These are phyloP conservation scores for Coniochaeta sp. DNA, from an alignment of 2,329 filamentous ascomycete genomes.

Conservation along the genomic window DNA sequence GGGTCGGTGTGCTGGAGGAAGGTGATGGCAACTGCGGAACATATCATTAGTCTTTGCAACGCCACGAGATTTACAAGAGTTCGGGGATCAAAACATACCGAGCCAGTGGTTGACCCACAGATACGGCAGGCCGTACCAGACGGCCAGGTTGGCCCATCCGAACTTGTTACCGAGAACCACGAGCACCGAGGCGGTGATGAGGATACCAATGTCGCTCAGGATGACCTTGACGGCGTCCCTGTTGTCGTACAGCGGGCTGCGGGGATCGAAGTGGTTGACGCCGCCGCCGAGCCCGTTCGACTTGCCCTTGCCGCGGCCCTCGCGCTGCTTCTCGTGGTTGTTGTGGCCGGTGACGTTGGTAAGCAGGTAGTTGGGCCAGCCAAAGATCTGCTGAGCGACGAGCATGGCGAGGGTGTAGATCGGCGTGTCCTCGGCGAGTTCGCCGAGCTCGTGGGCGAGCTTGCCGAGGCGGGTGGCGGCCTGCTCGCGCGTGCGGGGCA, in stretches of 20 bases:
- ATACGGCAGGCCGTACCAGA: constrained; percentile 95
- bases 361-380: constrained; percentile 88
- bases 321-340: constrained; percentile 81
- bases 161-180: constrained; percentile 67
- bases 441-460: constrained; percentile 71
- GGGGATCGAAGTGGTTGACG: constrained; percentile 92
- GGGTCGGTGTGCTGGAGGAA: constrained; percentile 97
- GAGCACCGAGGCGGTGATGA: constrained; percentile 54
- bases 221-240: constrained; percentile 84
- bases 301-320: constrained; percentile 93
- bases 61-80: not conserved
- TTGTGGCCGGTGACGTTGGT: constrained; percentile 96
- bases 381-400: constrained; percentile 77
- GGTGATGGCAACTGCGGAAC: constrained; percentile 61
- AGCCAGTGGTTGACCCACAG: constrained; percentile 99
- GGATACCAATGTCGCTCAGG: constrained; percentile 77
- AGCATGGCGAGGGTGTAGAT: constrained; percentile 70
- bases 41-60: not conserved
- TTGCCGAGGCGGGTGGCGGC: constrained; percentile 70
- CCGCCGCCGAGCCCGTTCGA: constrained; percentile 69
- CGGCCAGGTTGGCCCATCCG: constrained; percentile 77
- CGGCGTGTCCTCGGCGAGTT: constrained; percentile 92
- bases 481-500: constrained; percentile 83
- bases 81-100: constrained; percentile 50
- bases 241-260: constrained; percentile 83